Evolutionary conservation across 305 asterid genomes (phyloP).

Genomic region (Euphrasia arctica): DNA sequence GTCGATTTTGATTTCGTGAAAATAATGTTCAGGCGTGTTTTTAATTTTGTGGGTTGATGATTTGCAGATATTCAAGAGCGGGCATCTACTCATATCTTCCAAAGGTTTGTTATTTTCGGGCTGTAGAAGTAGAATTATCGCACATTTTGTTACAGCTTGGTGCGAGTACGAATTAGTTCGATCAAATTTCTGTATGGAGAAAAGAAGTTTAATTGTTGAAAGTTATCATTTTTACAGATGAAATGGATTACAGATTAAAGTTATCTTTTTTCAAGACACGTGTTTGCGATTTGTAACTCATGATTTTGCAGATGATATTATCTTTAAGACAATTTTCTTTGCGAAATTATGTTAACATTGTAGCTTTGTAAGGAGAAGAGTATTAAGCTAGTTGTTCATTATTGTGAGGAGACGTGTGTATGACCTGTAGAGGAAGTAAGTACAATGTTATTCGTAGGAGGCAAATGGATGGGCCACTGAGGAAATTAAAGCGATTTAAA

Average conservation of each 20-base stretch:
- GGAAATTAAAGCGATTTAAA: neutral
- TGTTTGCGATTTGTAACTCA: neutral
- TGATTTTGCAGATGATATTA: neutral
- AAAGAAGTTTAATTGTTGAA: neutral
- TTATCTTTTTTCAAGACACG: neutral
- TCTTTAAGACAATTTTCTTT: neutral
- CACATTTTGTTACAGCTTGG: conserved; percentile 19
- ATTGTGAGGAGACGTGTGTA: neutral
- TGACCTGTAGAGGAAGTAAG: neutral
- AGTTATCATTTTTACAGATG: neutral
- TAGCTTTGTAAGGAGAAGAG: neutral
- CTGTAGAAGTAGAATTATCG: neutral
- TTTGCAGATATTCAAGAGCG: conserved; percentile 96
- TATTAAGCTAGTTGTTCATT: neutral
- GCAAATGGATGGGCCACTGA: neutral
- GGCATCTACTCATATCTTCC: conserved; percentile 94
- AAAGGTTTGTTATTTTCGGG: conserved; percentile 61
- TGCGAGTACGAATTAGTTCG: neutral
- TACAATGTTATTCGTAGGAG: too few species aligned
- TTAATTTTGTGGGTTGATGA: conserved; percentile 14
- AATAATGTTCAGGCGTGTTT: conserved; percentile 8
- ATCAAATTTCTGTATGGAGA: neutral
- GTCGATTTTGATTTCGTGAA: conserved; percentile 2
- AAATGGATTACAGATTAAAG: too few species aligned
- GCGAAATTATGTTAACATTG: neutral